Evolutionary conservation across 2,329 filamentous ascomycete species (phyloP).

Genomic region (Macroventuria anomochaeta): DNA sequence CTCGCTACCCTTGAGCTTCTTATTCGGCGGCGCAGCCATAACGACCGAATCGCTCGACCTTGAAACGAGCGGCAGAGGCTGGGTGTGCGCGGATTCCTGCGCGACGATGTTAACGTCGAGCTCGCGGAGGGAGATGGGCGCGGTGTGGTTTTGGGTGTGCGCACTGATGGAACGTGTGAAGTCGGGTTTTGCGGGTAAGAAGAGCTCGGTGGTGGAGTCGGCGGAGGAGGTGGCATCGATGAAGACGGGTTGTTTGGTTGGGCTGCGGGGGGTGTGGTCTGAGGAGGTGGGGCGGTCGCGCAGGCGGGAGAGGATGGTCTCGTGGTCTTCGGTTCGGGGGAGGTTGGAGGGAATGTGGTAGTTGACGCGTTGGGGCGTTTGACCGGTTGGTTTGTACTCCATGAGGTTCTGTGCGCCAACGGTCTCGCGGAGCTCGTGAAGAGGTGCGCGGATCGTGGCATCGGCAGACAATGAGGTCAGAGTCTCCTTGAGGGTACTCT

Average conservation of each 20-base stretch:
- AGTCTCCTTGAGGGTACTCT: constrained; percentile 63
- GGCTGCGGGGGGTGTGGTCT: constrained; percentile 44
- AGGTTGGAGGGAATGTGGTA: constrained; percentile 83
- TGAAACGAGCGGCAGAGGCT: constrained; percentile 43
- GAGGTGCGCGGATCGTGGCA: constrained; percentile 68
- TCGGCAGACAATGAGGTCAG: constrained; percentile 65
- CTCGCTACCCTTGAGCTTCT: constrained; percentile 51
- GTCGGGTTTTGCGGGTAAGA: constrained; percentile 33
- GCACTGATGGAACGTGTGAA: constrained; percentile 38
- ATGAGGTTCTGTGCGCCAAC: constrained; percentile 69
- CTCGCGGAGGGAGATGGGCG: constrained; percentile 51
- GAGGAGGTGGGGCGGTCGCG: constrained; percentile 46
- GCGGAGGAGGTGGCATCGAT: constrained; percentile 55
- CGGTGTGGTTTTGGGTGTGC: constrained; percentile 24
- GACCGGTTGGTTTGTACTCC: constrained; percentile 85
- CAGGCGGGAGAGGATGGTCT: constrained; percentile 60
- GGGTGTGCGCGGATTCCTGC: constrained; percentile 39
- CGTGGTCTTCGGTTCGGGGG: constrained; percentile 74
- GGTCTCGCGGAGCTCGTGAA: constrained; percentile 73
- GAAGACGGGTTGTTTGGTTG: constrained; percentile 61
- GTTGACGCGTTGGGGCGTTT: constrained; percentile 79
- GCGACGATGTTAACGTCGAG: constrained; percentile 56
- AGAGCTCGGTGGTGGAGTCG: constrained; percentile 38
- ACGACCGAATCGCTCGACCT: constrained; percentile 37
- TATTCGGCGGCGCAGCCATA: constrained; percentile 48